Conservation (phyloP, 2,329 filamentous ascomycete species). For the Didymosphaeria variabile region DNA sequence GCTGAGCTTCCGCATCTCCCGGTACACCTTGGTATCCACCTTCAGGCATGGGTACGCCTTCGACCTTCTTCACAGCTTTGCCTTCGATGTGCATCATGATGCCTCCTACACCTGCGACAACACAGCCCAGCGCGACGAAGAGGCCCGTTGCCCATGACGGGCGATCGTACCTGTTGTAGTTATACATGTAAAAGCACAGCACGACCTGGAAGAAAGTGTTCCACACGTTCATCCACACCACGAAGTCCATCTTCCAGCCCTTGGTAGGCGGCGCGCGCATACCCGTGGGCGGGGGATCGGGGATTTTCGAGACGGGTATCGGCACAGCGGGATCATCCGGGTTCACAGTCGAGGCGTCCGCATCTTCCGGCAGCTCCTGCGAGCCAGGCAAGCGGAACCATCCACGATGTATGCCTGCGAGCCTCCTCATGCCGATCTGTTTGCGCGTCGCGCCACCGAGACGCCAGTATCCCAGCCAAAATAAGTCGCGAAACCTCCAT, state of each 20-base stretch:
- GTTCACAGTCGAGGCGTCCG: slow-evolving; percentile 32
- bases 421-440: slow-evolving; percentile 66
- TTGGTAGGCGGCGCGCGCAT: slow-evolving; percentile 72
- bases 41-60: slow-evolving; percentile 46
- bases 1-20: slow-evolving; percentile 35
- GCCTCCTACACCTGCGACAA: slow-evolving; percentile 73
- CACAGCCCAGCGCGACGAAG: slow-evolving; percentile 78
- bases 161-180: slow-evolving; percentile 74
- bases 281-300: slow-evolving; percentile 75
- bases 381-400: slow-evolving; percentile 81
- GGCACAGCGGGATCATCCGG: slow-evolving; percentile 64
- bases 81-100: slow-evolving; percentile 76
- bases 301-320: slow-evolving; percentile 69
- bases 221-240: slow-evolving; percentile 79
- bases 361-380: slow-evolving; percentile 58
- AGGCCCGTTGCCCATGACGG: slow-evolving; percentile 82
- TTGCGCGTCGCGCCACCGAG: slow-evolving; percentile 61
- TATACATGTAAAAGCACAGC: slow-evolving; percentile 85
- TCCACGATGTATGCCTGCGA: slow-evolving; percentile 76
- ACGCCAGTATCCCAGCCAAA: slow-evolving; percentile 71
- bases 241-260: slow-evolving; percentile 80
- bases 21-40: slow-evolving; percentile 29
- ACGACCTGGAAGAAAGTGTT: slow-evolving; percentile 82
- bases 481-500: slow-evolving; percentile 84
- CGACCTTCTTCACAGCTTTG: slow-evolving; percentile 54